These are phyloP conservation scores for Aspergillus unguis DNA, from an alignment of 2,329 filamentous ascomycete genomes.

Conservation along the genomic window DNA sequence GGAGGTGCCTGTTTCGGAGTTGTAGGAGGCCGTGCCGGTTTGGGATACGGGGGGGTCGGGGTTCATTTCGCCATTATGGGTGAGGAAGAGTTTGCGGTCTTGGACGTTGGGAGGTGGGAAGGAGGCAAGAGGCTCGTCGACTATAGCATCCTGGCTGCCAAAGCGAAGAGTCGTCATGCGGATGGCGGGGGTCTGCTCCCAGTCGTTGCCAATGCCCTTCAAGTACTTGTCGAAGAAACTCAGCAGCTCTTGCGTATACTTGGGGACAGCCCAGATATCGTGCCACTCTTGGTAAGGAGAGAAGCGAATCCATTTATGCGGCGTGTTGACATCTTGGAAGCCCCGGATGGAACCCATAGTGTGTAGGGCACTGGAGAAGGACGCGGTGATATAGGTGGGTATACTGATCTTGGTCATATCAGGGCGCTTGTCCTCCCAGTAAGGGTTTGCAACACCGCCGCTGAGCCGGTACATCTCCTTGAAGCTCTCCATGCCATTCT, in stretches of 20 bases:
- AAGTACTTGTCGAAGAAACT: background rate
- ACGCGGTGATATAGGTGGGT: background rate
- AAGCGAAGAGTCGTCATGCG: background rate
- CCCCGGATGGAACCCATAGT: background rate
- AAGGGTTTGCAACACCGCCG: background rate
- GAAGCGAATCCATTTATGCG: background rate
- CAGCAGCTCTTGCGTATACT: background rate
- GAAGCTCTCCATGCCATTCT: background rate
- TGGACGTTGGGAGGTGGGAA: too few relatives aligned
- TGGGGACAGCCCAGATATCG: background rate
- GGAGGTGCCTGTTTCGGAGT: background rate
- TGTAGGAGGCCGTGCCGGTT: background rate
- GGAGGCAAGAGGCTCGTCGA: too few relatives aligned
- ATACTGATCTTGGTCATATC: background rate
- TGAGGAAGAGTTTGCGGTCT: too few relatives aligned
- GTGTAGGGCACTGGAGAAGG: background rate
- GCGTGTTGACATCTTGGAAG: background rate
- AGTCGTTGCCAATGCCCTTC: background rate
- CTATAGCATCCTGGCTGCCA: background rate
- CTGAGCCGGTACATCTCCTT: background rate
- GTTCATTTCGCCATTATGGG: too few relatives aligned
- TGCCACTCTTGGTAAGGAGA: conserved; percentile 1
- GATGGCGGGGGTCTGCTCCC: background rate
- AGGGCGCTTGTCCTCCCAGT: background rate
- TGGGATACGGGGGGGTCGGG: background rate